Base-by-base conservation (phyloP, 1,284 basidiomycete genomes). In the Apiotrichum gracile region DNA sequence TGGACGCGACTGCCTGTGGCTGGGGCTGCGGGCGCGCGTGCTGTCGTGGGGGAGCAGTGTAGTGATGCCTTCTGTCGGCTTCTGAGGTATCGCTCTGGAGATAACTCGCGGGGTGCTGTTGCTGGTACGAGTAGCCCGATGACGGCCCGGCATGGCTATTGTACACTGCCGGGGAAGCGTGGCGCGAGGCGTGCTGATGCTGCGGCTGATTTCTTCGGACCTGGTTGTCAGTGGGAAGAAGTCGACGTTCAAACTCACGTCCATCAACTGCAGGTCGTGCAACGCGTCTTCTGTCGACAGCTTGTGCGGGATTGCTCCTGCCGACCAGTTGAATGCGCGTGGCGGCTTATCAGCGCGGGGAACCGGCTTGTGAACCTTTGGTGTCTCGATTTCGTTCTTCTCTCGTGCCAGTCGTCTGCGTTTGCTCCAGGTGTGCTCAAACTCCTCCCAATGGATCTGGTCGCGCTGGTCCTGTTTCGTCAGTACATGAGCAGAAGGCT, bases 351-450 rank as follows among this genome's bases (percentile, higher is more conserved):
- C 60, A 0, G 57, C 60, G 13, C 55, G 51, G 10, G 73, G 73
- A 3, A 75, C 54, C 5, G 72, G 61, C 58, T 70, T 68, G n/a
- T 62, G 65, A 54, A 76, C 74, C 44, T 75, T 70, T 6, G 76
- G 75, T 16, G 73, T 73, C 51, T 81, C 79, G 24, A 80, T 69
- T 47, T 74, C 69, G 14, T 78, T 76, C 73, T 80, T 80, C 66
- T 81, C 80, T 29, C 78, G 73, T 19, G 79, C 78, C 17, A 80
- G 61, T 35, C 74, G 65, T 17, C 80, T 64, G 38, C 78, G 68
- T 61, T 81, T 80, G 47, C 77, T 69, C 62, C 76, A 77, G 19
- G 77, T 75, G 37, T 78, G 73, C 54, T 79, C 76, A 61, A 79
- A 77, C 66, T 78, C 76, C 14, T 73, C 70, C 61, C 73, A 74